Evolutionary conservation across 2,329 filamentous ascomycete species (phyloP).

Genomic region (Tetracladium maxilliforme): DNA sequence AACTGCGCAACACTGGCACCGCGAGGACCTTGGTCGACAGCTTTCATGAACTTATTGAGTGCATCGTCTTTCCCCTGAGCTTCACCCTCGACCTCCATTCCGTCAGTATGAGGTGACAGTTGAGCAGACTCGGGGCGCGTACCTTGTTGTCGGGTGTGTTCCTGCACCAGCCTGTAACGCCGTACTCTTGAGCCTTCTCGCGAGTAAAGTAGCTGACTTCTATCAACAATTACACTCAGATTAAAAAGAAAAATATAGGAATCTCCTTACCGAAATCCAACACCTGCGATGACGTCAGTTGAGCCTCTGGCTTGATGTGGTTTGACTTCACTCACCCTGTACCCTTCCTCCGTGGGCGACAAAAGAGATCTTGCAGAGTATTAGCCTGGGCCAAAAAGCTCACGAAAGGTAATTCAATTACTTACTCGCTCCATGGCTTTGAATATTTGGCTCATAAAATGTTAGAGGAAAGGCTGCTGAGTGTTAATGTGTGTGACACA

Average conservation of each 20-base stretch:
- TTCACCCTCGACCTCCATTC: conserved; percentile 69
- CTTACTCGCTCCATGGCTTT: too few species aligned
- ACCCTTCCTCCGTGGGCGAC: too few species aligned
- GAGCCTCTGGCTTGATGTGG: too few species aligned
- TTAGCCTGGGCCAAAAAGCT: too few species aligned
- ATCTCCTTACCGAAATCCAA: too few species aligned
- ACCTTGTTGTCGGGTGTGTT: conserved; percentile 44
- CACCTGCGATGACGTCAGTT: too few species aligned
- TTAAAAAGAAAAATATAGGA: background rate
- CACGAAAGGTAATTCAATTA: too few species aligned
- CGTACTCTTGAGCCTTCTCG: conserved; percentile 31
- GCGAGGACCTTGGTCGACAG: conserved; percentile 60
- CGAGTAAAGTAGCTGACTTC: conserved; percentile 35
- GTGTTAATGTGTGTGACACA: too few species aligned
- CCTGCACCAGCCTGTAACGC: conserved; percentile 45
- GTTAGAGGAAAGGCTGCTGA: too few species aligned
- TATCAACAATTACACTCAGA: conserved; percentile 1
- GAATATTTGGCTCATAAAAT: too few species aligned
- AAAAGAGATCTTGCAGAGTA: too few species aligned
- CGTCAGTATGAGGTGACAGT: conserved; percentile 24
- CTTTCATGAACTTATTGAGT: conserved; percentile 56
- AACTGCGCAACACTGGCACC: conserved; percentile 61
- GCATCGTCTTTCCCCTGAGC: conserved; percentile 59
- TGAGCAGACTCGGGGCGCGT: conserved; percentile 6
- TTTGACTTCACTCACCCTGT: too few species aligned